Evolutionary conservation across 1,284 basidiomycete species (phyloP).

Genomic region (Leccinum fallax): DNA sequence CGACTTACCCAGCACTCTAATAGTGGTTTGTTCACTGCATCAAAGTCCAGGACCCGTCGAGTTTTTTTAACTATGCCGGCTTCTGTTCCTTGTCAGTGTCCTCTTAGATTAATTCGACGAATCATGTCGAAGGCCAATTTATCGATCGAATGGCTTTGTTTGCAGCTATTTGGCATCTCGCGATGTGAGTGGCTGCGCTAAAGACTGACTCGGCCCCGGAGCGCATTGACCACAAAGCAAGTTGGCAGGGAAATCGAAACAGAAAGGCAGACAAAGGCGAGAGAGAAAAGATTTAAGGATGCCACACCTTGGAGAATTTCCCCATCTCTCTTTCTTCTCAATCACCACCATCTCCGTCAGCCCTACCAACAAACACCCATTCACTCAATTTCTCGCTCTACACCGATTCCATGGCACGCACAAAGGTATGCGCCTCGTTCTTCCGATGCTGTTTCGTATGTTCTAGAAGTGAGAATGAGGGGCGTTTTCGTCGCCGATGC

Average conservation of each 20-base stretch:
- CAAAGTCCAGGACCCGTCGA: background rate
- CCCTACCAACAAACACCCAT: background rate
- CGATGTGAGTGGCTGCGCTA: background rate
- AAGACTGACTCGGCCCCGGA: no score
- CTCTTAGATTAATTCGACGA: background rate
- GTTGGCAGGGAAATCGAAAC: slow-evolving; percentile 10
- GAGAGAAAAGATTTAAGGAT: slow-evolving; percentile 20
- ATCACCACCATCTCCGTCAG: slow-evolving; percentile 24
- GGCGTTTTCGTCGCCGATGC: slow-evolving; percentile 11
- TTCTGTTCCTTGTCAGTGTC: background rate
- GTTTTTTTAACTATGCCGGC: background rate
- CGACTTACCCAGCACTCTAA: background rate
- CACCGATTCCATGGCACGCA: slow-evolving; percentile 30
- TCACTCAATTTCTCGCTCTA: slow-evolving; percentile 1
- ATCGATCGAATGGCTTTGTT: background rate
- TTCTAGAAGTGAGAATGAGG: background rate
- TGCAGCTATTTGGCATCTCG: slow-evolving; percentile 10
- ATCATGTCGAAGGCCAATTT: background rate
- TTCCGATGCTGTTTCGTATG: slow-evolving; percentile 3
- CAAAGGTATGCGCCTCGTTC: slow-evolving; percentile 24
- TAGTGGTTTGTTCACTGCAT: background rate
- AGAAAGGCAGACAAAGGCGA: slow-evolving; percentile 14
- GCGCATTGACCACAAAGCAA: slow-evolving; percentile 32
- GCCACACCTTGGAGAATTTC: slow-evolving; percentile 1
- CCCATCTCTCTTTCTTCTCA: slow-evolving; percentile 18